These are phyloP conservation scores for Sporothrix sp. DNA, from an alignment of 2,329 filamentous ascomycete genomes.

Conservation along the genomic window DNA sequence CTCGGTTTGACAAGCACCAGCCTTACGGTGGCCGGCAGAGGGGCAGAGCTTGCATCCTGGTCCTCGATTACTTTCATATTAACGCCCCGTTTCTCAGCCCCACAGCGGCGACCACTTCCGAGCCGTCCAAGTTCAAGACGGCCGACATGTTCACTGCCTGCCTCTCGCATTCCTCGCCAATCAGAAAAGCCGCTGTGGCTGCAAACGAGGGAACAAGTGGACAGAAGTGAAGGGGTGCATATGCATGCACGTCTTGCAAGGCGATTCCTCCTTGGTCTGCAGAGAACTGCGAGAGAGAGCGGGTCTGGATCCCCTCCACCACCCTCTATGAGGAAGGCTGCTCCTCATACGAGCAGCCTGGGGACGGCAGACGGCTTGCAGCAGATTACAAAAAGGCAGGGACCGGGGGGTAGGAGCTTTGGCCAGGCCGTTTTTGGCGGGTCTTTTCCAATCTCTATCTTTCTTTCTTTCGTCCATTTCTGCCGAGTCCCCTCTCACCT, in stretches of 20 bases:
- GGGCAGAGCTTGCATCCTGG: background rate
- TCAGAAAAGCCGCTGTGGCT: background rate
- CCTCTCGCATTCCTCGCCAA: background rate
- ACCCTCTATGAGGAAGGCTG: background rate
- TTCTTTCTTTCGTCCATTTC: background rate
- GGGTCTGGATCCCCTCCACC: background rate
- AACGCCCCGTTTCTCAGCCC: background rate
- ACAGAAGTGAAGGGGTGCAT: background rate
- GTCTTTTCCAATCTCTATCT: background rate
- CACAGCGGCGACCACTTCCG: constrained; percentile 4
- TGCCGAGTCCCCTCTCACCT: background rate
- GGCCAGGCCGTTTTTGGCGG: background rate
- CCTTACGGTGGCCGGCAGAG: too few species aligned
- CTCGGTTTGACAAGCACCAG: too few species aligned
- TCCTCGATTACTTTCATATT: background rate
- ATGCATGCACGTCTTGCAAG: constrained; percentile 4
- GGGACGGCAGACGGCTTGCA: background rate
- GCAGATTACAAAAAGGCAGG: constrained; percentile 1
- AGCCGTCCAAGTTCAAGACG: background rate
- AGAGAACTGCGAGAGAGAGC: background rate
- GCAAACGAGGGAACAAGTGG: background rate
- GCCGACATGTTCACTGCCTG: background rate
- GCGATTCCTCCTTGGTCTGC: background rate
- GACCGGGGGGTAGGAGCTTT: constrained; percentile 1
- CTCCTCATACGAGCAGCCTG: background rate